These are phyloP conservation scores for Globisporangium perplexum DNA, from an alignment of 352 stramenopile species.

Conservation along the genomic window DNA sequence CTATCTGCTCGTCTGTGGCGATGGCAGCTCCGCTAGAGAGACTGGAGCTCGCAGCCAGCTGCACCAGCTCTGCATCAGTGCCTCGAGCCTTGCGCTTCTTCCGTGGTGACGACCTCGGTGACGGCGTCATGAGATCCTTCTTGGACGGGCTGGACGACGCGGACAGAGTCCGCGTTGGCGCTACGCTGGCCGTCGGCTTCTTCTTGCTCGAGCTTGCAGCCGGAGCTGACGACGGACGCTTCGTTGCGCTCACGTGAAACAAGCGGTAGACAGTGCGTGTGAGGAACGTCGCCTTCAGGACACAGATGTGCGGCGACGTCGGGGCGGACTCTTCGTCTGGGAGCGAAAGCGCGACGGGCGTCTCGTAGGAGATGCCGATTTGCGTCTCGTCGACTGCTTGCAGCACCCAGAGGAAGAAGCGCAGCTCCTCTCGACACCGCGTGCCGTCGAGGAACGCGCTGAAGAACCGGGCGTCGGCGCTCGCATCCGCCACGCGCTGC, in stretches of 20 bases:
- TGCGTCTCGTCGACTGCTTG: constrained; percentile 38
- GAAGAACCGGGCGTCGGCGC: constrained; percentile 41
- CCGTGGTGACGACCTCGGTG: constrained; percentile 7
- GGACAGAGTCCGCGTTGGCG: neutral
- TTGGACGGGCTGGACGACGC: constrained; percentile 1
- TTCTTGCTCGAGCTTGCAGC: neutral
- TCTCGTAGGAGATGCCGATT: constrained; percentile 46
- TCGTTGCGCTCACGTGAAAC: constrained; percentile 27
- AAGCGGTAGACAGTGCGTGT: constrained; percentile 41
- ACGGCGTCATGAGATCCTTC: constrained; percentile 8
- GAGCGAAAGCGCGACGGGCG: neutral
- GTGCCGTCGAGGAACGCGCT: constrained; percentile 48
- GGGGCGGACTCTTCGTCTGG: neutral
- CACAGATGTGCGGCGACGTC: constrained; percentile 24
- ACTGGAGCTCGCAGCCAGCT: neutral
- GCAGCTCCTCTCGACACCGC: constrained; percentile 30
- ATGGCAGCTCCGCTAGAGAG: no score
- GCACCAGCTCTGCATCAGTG: neutral
- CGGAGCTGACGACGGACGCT: constrained; percentile 7
- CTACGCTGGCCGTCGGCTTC: neutral
- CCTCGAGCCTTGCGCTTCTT: constrained; percentile 10
- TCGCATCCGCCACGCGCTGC: constrained; percentile 17
- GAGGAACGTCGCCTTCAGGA: constrained; percentile 49
- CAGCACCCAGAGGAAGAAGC: constrained; percentile 50
- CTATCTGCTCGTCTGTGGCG: neutral